Evolutionary conservation across 495 filamentous ascomycete species (phyloP).

Genomic region (Eremomyces bilateralis): DNA sequence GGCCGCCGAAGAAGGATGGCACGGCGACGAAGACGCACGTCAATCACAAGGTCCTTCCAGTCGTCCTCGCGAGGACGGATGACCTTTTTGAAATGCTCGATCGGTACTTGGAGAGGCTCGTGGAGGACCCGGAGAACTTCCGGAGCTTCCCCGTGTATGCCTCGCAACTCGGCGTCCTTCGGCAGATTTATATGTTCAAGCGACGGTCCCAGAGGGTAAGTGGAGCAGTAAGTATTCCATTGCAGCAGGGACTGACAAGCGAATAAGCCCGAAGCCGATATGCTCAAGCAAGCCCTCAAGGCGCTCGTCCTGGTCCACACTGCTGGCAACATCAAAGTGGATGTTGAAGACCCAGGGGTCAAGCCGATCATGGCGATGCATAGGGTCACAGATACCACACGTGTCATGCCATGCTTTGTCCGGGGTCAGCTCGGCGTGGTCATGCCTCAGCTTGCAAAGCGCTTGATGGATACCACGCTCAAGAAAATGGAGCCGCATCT

Average conservation of each 20-base stretch:
- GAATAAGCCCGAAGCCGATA: too few relatives aligned
- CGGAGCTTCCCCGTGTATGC: slow-evolving; percentile 9
- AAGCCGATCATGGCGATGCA: neutral
- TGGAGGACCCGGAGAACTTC: slow-evolving; percentile 9
- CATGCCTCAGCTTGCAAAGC: slow-evolving; percentile 10
- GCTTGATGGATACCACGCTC: slow-evolving; percentile 10
- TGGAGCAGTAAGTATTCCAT: neutral
- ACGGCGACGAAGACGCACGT: slow-evolving; percentile 1
- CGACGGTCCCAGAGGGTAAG: slow-evolving; percentile 1
- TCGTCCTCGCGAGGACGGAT: slow-evolving; percentile 3
- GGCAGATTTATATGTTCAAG: slow-evolving; percentile 10
- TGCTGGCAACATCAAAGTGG: slow-evolving; percentile 8
- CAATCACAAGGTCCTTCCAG: slow-evolving; percentile 10
- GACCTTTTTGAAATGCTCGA: slow-evolving; percentile 6
- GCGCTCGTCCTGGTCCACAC: slow-evolving; percentile 14
- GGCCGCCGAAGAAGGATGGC: slow-evolving; percentile 6
- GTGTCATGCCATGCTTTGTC: slow-evolving; percentile 13
- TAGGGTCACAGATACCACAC: neutral
- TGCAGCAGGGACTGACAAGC: slow-evolving; percentile 1
- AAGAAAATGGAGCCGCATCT: slow-evolving; percentile 6
- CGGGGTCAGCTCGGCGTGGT: slow-evolving; percentile 11
- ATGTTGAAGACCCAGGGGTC: neutral
- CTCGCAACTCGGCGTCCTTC: slow-evolving; percentile 8
- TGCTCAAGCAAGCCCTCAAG: slow-evolving; percentile 12
- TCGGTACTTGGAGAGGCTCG: slow-evolving; percentile 9